Evolutionary conservation across 1,284 basidiomycete species (phyloP).

Genomic region (Neolentinus lepideus): DNA sequence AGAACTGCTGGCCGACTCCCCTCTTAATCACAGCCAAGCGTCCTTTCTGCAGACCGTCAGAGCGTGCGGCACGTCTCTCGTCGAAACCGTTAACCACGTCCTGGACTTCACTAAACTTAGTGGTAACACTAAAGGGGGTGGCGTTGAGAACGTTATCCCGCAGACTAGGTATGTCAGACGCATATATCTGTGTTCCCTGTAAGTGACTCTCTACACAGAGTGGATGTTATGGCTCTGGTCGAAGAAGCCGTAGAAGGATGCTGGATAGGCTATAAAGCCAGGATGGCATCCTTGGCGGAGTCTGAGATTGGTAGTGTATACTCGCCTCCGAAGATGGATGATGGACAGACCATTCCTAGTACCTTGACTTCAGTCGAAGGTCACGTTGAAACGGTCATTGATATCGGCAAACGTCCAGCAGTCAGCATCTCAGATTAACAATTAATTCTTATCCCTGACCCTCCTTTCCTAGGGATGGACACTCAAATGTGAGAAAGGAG

Average conservation of each 20-base stretch:
- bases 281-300: slow-evolving; percentile 56
- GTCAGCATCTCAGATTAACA: slow-evolving; percentile 36
- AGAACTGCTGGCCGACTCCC: slow-evolving; percentile 81
- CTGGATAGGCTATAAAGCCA: slow-evolving; percentile 89
- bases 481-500: slow-evolving; percentile 87
- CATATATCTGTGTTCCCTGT: background rate
- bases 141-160: slow-evolving; percentile 67
- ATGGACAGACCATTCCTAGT: slow-evolving; percentile 33
- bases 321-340: slow-evolving; percentile 58
- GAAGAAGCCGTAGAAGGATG: slow-evolving; percentile 95
- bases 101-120: slow-evolving; percentile 95
- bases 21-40: slow-evolving; percentile 73
- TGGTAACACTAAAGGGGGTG: slow-evolving; percentile 75
- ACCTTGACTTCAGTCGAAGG: slow-evolving; percentile 24
- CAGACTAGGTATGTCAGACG: slow-evolving; percentile 49
- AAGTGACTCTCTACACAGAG: slow-evolving; percentile 32
- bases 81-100: slow-evolving; percentile 93
- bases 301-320: slow-evolving; percentile 90
- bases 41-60: slow-evolving; percentile 88
- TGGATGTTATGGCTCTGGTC: slow-evolving; percentile 85
- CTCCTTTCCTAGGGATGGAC: slow-evolving; percentile 65
- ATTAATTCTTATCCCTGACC: background rate
- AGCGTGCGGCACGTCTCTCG: slow-evolving; percentile 79
- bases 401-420: slow-evolving; percentile 68
- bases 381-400: slow-evolving; percentile 82